phyloP scores from a whole-genome alignment of 352 stramenopile species.

The Aphanomyces astaci region DNA sequence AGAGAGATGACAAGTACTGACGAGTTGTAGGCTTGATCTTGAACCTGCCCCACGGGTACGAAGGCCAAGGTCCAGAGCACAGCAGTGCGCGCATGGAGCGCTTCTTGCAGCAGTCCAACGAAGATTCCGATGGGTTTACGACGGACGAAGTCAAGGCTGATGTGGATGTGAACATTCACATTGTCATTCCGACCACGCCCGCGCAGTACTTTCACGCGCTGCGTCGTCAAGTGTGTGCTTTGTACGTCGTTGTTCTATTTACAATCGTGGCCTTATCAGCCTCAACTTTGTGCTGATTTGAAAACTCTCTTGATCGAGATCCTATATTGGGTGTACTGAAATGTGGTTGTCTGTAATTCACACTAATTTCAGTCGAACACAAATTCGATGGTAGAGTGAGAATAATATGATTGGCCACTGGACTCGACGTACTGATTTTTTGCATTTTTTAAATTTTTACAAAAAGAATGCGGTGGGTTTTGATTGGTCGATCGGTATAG shows the following conservation, averaged over 20 bases:
- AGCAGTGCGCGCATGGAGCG: constrained; percentile 76
- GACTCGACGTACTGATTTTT: too few species aligned
- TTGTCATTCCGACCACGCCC: constrained; percentile 79
- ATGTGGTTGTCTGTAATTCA: neutral
- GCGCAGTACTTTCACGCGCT: constrained; percentile 96
- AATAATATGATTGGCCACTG: too few species aligned
- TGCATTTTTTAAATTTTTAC: too few species aligned
- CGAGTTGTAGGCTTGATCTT: constrained; percentile 40
- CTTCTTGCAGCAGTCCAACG: constrained; percentile 74
- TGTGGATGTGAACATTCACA: constrained; percentile 67
- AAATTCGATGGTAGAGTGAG: too few species aligned
- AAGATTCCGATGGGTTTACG: constrained; percentile 65
- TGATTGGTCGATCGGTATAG: too few species aligned
- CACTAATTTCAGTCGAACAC: too few species aligned
- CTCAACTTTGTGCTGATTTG: too few species aligned
- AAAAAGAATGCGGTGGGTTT: too few species aligned
- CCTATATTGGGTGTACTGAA: too few species aligned
- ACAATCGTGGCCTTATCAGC: too few species aligned
- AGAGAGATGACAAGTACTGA: neutral
- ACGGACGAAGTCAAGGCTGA: constrained; percentile 33
- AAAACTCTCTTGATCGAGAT: too few species aligned
- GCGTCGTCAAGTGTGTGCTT: constrained; percentile 61
- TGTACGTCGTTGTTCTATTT: too few species aligned
- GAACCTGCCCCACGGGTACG: constrained; percentile 74
- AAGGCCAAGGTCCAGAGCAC: constrained; percentile 81